Evolutionary conservation across 225 moss, liverwort and hornwort species (phyloP), one percentile per base, ranked within the genome.

Genomic region (Neckera pumila): DNA sequence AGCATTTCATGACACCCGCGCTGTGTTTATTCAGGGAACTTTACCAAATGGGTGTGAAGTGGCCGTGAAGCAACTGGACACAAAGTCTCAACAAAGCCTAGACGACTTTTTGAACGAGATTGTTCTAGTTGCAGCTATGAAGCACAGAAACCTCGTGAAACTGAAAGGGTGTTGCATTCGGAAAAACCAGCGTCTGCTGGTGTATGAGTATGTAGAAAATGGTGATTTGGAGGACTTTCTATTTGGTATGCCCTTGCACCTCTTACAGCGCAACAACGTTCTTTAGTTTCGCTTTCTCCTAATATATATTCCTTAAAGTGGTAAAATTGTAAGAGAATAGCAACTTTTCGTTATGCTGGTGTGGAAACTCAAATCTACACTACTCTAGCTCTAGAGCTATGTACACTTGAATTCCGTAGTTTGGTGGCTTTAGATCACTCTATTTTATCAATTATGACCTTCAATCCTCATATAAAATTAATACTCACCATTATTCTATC

Each of bases 61-160:
- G 73, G 95, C 89, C 20, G 92, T 95, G 84, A 95, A 94, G 84
- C 89, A 92, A 76, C 45, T 94, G 54, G 51, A 77, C 56, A 61
- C 87, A 38, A 91, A 89, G 62, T 82, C 90, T 3, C 81, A 90
- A 66, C 94, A 95, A 79, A 89, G 90, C 79, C 62, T 94, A 0
- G 86, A 89, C 7, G 89, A 92, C 21, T 95, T 95, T 74, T 42
- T 90, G 84, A 90, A 87, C 20, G 84, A 87, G 87, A 79, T 90
- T 79, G 45, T 92, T 36, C 54, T 92, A 3, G 90, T 92, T n/a
- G 88, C 92, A 30, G 88, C 86, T 53, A 83, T 90, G 70, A 92
- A 90, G 91, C 91, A 89, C 54, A 57, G 64, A 77, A 89, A 89
- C 77, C 77, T 89, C 1, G 86, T 89, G 83, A 89, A 86, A 77